A percentile compares a stretch with the other conserved stretches of the same genome.
Conservation (phyloP, 805 yeast genomes). For the Crinitomyces ghanaensis region DNA sequence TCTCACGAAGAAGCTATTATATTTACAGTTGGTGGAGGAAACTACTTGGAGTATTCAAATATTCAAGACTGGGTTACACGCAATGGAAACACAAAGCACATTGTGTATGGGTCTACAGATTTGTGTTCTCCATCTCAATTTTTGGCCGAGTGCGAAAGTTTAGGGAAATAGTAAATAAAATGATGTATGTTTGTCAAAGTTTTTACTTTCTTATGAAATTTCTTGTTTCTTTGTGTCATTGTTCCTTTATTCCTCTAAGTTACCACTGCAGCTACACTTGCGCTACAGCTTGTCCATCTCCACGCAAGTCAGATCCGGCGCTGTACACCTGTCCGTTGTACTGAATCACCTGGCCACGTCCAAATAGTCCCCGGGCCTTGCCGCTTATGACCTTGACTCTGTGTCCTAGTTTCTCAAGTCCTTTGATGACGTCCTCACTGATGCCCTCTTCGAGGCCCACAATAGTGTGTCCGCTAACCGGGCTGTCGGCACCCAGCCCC, state of each 20-base stretch:
- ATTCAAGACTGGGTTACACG: slow-evolving; percentile 72
- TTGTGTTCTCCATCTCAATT: slow-evolving; percentile 30
- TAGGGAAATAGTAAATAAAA: slow-evolving; percentile 16
- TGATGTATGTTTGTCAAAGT: slow-evolving; percentile 2
- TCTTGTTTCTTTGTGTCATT: too few species aligned
- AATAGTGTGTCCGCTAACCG: slow-evolving; percentile 42
- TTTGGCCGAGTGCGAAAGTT: slow-evolving; percentile 23
- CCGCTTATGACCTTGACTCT: slow-evolving; percentile 31
- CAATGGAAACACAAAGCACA: slow-evolving; percentile 35
- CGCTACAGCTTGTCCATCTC: slow-evolving; percentile 73
- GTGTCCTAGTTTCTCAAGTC: slow-evolving; percentile 47
- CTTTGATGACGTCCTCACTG: slow-evolving; percentile 32
- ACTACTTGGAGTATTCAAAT: slow-evolving; percentile 86
- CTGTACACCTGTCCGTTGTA: slow-evolving; percentile 37
- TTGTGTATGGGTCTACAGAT: slow-evolving; percentile 81
- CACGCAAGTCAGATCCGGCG: slow-evolving; percentile 72
- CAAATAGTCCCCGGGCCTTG: slow-evolving; percentile 26
- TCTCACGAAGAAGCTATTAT: slow-evolving; percentile 73
- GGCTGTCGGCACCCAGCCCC: slow-evolving; percentile 54
- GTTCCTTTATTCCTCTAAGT: too few species aligned
- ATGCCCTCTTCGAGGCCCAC: slow-evolving; percentile 61
- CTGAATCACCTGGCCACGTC: slow-evolving; percentile 60
- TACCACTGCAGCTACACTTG: too few species aligned
- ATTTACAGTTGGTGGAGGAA: slow-evolving; percentile 95
- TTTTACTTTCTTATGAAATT: too few species aligned